Percentiles rank a stretch among this genome's conserved stretches.
Evolutionary conservation across 495 filamentous ascomycete genomes (phyloP).

Genomic region (Mytilinidion resinicola): DNA sequence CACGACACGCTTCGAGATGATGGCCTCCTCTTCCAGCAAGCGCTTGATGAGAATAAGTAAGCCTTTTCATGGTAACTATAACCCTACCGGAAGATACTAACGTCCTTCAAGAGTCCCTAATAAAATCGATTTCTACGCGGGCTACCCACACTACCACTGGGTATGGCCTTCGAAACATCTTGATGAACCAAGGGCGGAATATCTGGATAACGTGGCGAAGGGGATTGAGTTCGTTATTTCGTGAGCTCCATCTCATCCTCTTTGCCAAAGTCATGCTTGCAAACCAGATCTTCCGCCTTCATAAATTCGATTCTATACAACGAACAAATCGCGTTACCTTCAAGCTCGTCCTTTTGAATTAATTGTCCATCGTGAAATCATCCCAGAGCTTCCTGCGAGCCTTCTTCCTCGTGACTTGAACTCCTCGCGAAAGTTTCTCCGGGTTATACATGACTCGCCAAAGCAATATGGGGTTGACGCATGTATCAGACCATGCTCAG

Average conservation of each 20-base stretch:
- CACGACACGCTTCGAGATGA: slow-evolving; percentile 24
- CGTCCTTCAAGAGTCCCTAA: slow-evolving; percentile 8
- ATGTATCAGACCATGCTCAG: too few species aligned
- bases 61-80: background rate
- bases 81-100: background rate
- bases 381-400: too few species aligned
- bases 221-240: slow-evolving; percentile 16
- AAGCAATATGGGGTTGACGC: too few species aligned
- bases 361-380: too few species aligned
- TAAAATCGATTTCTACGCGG: slow-evolving; percentile 18
- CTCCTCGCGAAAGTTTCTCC: too few species aligned
- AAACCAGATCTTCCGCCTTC: too few species aligned
- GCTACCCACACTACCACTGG: slow-evolving; percentile 21
- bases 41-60: slow-evolving; percentile 21
- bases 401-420: too few species aligned
- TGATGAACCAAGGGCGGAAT: slow-evolving; percentile 14
- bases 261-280: too few species aligned
- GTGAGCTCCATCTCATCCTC: background rate
- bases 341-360: too few species aligned
- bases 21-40: slow-evolving; percentile 19
- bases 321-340: too few species aligned
- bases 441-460: too few species aligned
- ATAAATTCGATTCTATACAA: too few species aligned
- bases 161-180: slow-evolving; percentile 16
- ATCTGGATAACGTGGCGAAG: slow-evolving; percentile 8